Evolutionary conservation across 257 asterid species (phyloP).

Genomic region (Schizonepeta tenuifolia): DNA sequence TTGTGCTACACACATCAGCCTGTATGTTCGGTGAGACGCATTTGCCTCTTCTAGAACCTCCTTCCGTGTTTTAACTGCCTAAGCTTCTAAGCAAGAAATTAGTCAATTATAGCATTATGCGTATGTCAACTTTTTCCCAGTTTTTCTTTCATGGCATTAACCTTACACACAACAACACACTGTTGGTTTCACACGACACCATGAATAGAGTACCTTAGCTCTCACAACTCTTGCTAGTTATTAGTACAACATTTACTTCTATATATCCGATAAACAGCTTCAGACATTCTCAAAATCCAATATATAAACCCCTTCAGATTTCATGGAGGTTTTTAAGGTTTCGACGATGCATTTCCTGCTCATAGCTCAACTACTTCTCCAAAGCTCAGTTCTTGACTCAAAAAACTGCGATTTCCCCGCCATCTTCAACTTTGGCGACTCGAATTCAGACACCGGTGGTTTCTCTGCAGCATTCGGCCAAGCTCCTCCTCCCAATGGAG

Average conservation of each 20-base stretch:
- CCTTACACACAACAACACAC: neutral
- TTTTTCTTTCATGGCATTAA: neutral
- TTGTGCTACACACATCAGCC: no score
- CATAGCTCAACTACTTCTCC: neutral
- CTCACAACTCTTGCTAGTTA: neutral
- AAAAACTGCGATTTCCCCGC: conserved; percentile 29
- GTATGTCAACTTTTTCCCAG: neutral
- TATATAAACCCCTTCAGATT: neutral
- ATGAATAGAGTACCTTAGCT: neutral
- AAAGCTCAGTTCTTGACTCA: neutral
- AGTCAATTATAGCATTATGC: neutral
- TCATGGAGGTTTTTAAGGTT: neutral
- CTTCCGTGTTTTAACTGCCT: neutral
- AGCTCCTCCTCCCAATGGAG: conserved; percentile 26
- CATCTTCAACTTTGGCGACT: conserved; percentile 33
- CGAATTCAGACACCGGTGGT: conserved; percentile 35
- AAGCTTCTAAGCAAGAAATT: neutral
- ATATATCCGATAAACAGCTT: neutral
- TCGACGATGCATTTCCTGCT: neutral
- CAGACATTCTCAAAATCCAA: neutral
- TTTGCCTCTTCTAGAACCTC: neutral
- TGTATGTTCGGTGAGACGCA: no score
- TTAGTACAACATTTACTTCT: neutral
- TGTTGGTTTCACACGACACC: neutral
- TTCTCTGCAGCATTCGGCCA: conserved; percentile 16